Base-by-base conservation (phyloP, 805 yeast species). In the Candida glaebosa region DNA sequence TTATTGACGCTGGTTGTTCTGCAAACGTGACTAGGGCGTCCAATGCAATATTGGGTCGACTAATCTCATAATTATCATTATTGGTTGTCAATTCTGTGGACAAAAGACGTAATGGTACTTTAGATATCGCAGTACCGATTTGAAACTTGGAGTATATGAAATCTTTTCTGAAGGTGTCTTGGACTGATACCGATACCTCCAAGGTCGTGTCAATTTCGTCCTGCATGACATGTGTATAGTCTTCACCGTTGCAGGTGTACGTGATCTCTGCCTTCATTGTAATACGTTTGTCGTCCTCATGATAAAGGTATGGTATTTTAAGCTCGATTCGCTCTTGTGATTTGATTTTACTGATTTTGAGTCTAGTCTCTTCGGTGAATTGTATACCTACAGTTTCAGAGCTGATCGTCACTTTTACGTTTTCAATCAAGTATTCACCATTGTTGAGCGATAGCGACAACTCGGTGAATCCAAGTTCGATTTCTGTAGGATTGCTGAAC, bases 141-240 rank as follows among this genome's bases (percentile, higher is more conserved):
- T 83, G 77, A 54, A 84, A 87, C 50, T 81, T 83, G 4, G 88
- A 79, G 48, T 76, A 82, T 1, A 87, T 61, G 20, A 69, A 62
- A 14, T 73, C 57, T 2, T 75, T 58, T 47, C 79, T 76, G 65
- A 85, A 86, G 8, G 82, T 79, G 56, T 87, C 96, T 52, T 85
- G 91, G 2, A 86, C 95, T 2, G 87, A 80, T 1, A 86, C 93
- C 0, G 88, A 82, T 5, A 86, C 63, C 4, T 76, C 69, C 30
- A 87, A 64, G 1, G 76, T 60, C 4, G 81, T 75, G 44, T 83
- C 82, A 4, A 84, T 54, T 31, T 62, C 65, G 4, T 61, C 53
- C 15, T 54, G 55, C 8, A 65, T 39, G 28, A 36, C 8, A 46
- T 60, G 56, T 38, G 51, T 41, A 47, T 50, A 58, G 4, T 16